Base-by-base conservation (phyloP, 345 rosid genomes). In the Excoecaria cochinchinensis region DNA sequence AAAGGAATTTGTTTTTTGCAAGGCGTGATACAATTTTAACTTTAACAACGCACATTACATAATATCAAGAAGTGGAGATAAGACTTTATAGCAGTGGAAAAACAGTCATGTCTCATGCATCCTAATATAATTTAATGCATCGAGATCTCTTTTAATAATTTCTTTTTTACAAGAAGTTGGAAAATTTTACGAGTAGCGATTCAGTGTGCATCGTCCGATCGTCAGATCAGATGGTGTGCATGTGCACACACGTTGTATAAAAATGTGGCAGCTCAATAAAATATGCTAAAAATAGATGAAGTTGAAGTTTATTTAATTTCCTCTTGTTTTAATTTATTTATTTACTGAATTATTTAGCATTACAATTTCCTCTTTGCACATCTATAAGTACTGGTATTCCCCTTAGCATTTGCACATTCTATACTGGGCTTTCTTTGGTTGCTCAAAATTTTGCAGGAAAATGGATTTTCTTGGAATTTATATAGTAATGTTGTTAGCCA, bases 381-480 rank as follows among this genome's bases (percentile, higher is more conserved):
- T 64, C 70, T 85, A 69, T 83, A 85, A 76, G 79, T 77, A 69
- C 53, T 42, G 17, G 58, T 50, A 36, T 59, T 53, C 67, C 11
- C 13, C 48, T 1, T 44, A 44, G 48, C 48, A 44, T 44, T 44
- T 44, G 1, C 21, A 4, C 12, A 60, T 6, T 68, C 50, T 16
- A n/a, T 47, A 62, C 38, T 16, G 31, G 48, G 11, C 14, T 48
- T 64, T 17, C 8, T 40, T 10, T 42, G 13, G 16, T 68, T 65
- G 40, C 51, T 60, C 19, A 17, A 58, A 58, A 3, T 39, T 61
- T 44, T 73, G 74, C 83, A 73, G 78, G 73, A 81, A 76, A 14
- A 87, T 85, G 90, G 81, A 71, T 31, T 63, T 77, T 44, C 62
- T 83, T 53, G 83, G 84, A 70, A n/a, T 79, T 63, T 72, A 63